Base-by-base conservation (phyloP, 352 stramenopile genomes). In the Globisporangium rhizosaccharum region DNA sequence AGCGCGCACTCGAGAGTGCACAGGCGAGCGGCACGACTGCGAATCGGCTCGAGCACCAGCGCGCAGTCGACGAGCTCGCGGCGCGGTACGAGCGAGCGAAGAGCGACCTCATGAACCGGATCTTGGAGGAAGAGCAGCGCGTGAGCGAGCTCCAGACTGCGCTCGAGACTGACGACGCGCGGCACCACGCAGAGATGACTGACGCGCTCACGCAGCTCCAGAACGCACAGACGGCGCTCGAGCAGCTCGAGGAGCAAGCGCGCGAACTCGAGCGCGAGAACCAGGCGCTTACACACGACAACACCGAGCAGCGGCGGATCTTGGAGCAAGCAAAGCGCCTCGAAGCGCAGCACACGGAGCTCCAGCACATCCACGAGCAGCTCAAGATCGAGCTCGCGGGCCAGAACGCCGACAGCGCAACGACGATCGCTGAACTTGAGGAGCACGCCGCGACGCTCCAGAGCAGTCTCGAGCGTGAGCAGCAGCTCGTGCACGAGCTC, bases 401-500 rank as follows among this genome's bases (percentile, higher is more conserved):
- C 5, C 63, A 70, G 54, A 48, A 77, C 36, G 59, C 69, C 25
- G 67, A 73, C 44, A 83, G 76, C 52, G 63, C 73, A 14, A 66
- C 52, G 2, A 53, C 63, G 46, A 50, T 77, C 30, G 42, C 28
- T 3, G 71, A 79, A 12, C 61, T 87, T 25, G 64, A 82, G 57
- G 70, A 85, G n/a, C 68, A 85, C n/a, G 62, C 82, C 14, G 59
- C 64, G 20, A 76, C 88, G 44, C 57, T 92, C 14, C 77, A 88
- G 54, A 71, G 68, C n/a, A 76, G 84, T 46, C 51, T 91, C 37
- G 79, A 79, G 50, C 76, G 68, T 65, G 68, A 73, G 54, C 82
- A 76, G 61, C 73, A 72, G 66, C 78, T 63, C 64, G 81, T 56
- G 18, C 65, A 70, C 9, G 66, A 86, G 57, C 56, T 88, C 18